These are phyloP conservation scores for Aspergillus pseudoterreus DNA, from an alignment of 2,329 filamentous ascomycete genomes.

Conservation along the genomic window DNA sequence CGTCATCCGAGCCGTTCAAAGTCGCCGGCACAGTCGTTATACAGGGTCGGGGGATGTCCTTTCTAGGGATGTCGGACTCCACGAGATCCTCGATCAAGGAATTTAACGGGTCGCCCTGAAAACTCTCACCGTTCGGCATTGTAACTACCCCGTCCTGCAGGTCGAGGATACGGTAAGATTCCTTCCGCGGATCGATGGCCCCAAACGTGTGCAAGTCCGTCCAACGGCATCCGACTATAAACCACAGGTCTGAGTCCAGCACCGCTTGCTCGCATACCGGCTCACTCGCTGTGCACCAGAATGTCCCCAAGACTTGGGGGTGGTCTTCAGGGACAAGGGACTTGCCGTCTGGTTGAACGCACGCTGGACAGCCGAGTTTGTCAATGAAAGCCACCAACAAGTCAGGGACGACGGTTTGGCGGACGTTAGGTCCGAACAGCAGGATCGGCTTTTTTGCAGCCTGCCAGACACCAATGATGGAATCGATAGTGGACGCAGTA, in stretches of 20 bases:
- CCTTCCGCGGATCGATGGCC: background rate
- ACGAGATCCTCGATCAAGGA: background rate
- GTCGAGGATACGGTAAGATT: constrained; percentile 1
- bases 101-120: background rate
- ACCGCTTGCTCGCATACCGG: background rate
- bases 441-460: background rate
- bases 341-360: constrained; percentile 5
- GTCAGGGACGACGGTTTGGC: background rate
- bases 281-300: background rate
- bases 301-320: constrained; percentile 3
- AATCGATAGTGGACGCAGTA: background rate
- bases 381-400: background rate
- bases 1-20: background rate
- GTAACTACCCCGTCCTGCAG: background rate
- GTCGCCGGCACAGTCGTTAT: background rate
- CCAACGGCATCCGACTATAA: constrained; percentile 4
- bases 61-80: background rate
- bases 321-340: constrained; percentile 5
- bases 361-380: constrained; percentile 3
- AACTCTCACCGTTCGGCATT: background rate
- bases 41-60: background rate
- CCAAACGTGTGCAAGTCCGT: constrained; percentile 4
- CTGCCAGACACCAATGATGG: background rate
- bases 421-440: background rate
- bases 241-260: constrained; percentile 5